These are phyloP conservation scores for Penicillium samsonianum DNA, from an alignment of 495 filamentous ascomycete species.

Conservation along the genomic window DNA sequence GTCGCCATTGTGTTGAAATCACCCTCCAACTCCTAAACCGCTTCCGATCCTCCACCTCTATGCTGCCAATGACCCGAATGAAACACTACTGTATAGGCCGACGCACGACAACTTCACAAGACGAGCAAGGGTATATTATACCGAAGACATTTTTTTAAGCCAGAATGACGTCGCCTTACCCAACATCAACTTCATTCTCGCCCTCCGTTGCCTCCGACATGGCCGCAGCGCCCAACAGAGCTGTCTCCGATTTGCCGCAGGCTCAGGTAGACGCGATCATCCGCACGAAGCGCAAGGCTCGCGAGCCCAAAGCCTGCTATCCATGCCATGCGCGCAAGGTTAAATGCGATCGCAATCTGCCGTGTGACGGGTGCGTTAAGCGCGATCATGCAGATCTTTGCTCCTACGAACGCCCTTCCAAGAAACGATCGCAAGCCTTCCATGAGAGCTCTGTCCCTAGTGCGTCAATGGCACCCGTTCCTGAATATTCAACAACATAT, in stretches of 20 bases:
- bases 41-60: neutral
- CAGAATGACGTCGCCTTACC: constrained; percentile 44
- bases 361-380: constrained; percentile 73
- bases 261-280: constrained; percentile 53
- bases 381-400: constrained; percentile 71
- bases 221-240: constrained; percentile 24
- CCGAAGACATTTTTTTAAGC: neutral
- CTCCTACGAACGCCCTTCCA: constrained; percentile 69
- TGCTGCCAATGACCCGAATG: constrained; percentile 6
- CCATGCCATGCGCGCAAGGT: constrained; percentile 74
- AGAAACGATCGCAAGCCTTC: constrained; percentile 46
- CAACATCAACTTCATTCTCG: constrained; percentile 4
- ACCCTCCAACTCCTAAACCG: neutral
- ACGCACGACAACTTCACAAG: constrained; percentile 12
- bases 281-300: constrained; percentile 50
- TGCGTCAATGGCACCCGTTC: constrained; percentile 16
- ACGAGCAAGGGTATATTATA: neutral
- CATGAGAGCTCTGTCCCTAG: constrained; percentile 30
- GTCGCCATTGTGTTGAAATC: neutral
- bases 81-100: constrained; percentile 16
- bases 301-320: constrained; percentile 63
- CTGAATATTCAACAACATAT: constrained; percentile 25
- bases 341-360: constrained; percentile 72
- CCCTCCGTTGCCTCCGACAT: constrained; percentile 35
- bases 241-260: constrained; percentile 47